Evolutionary conservation across 2,329 filamentous ascomycete genomes (phyloP), one percentile per base, ranked within the genome.

Genomic region (Bimuria novae-zelandiae): DNA sequence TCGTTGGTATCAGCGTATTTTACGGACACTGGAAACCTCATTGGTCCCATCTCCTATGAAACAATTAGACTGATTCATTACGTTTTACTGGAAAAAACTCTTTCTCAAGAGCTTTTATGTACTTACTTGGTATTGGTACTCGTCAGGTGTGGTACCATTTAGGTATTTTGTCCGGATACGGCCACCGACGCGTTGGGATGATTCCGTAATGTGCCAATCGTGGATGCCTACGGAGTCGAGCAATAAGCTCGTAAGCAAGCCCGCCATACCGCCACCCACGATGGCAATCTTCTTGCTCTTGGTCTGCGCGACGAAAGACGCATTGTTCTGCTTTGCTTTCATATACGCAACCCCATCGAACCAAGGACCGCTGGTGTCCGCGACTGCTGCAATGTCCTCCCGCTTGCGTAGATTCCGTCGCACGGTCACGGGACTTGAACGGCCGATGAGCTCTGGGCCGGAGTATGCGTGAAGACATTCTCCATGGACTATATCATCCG

Each of bases 101-200:
- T n/a, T n/a, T n/a, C n/a, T n/a, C n/a, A n/a, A n/a, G n/a, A n/a
- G n/a, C n/a, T n/a, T n/a, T n/a, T n/a, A n/a, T n/a, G n/a, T n/a
- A n/a, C n/a, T n/a, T n/a, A n/a, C n/a, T n/a, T 88, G 84, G 66
- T 89, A 88, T 17, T 85, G 84, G 62, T 88, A 88, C 55, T 87
- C 78, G 17, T 81, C 80, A 0, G 84, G 82, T 0, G 77, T 79
- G 4, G 80, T 82, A 3, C 80, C 82, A 2, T 80, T 79, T 1
- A 89, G 77, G 49, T 88, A 88, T 49, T 79, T 79, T 1, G 86
- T 89, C 51, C 83, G 83, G 0, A 89, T 80, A 17, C 86, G 81
- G 3, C 86, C 85, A 14, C 86, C 86, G 12, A 88, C 77, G 7
- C 86, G 77, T 33, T 82, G 69, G 5, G 79, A 80, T 0, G 83